Base-by-base conservation (phyloP, 179 eudicot species). In the Patellifolia procumbens region DNA sequence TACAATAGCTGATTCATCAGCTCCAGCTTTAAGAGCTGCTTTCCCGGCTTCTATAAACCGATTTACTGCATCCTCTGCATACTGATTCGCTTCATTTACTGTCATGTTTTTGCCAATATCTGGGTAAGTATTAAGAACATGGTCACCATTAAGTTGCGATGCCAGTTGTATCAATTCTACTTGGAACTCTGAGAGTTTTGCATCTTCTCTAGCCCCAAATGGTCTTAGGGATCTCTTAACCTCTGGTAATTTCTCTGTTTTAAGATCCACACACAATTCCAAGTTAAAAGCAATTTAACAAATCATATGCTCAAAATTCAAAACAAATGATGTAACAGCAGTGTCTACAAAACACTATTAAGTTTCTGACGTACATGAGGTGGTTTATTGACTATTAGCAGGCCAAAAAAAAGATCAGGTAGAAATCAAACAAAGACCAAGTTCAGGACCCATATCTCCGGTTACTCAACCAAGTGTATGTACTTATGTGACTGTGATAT, bases 1-100 rank as follows among this genome's bases (percentile, higher is more conserved):
- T 31, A 95, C 95, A 11, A 92, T 78, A 68, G 95, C 92, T 19
- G 97, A 89, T 64, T 91, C 97, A 81, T 95, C 91, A 62, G 99
- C 99, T 73, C 99, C 99, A 34, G 97, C 93, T 82, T 82, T 86
- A 60, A 90, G 28, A 72, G 99, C 99, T 56, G 97, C 88, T 82
- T 87, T 87, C 58, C 98, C 98, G 16, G 98, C 98, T 83, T 92
- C 98, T 76, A 94, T 73, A 85, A 94, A 94, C 73, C 97, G 89
- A 68, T 69, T 81, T 15, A 92, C 96, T 28, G 98, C 92, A 83
- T 87, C 88, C 86, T 92, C 93, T 0, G 91, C 95, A 59, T 94
- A 94, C 43, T 75, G 75, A 77, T 92, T 90, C 68, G 91, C 98
- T 87, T 86, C 88, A 46, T 77, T 82, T 2, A 91, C 97, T 0